Conservation (phyloP, 2,329 filamentous ascomycete genomes). For the Trichoderma pleuroti region DNA sequence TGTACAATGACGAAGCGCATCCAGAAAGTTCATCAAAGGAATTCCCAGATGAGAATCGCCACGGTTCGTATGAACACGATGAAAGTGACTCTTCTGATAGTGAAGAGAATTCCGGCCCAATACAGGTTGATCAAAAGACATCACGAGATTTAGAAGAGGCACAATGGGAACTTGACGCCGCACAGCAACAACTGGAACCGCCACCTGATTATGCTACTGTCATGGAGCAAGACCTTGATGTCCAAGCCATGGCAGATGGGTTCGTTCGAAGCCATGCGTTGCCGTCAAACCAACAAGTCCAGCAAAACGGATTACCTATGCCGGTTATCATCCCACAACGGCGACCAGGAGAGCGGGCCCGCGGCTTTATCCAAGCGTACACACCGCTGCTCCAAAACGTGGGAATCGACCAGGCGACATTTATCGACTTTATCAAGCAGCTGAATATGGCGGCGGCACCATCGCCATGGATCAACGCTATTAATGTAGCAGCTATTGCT, state of each 20-base stretch:
- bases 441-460: slow-evolving; percentile 41
- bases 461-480: slow-evolving; percentile 36
- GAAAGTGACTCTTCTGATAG: background rate
- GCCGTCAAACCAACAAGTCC: background rate
- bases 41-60: background rate
- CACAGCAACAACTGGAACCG: slow-evolving; percentile 16
- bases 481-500: slow-evolving; percentile 40
- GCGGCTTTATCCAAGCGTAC: slow-evolving; percentile 54
- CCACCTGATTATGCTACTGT: slow-evolving; percentile 19
- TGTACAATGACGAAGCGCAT: background rate
- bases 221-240: slow-evolving; percentile 12
- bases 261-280: slow-evolving; percentile 18
- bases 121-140: background rate
- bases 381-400: slow-evolving; percentile 44
- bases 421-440: slow-evolving; percentile 46
- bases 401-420: slow-evolving; percentile 47
- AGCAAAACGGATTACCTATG: slow-evolving; percentile 30
- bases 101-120: background rate
- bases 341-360: slow-evolving; percentile 43
- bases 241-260: background rate
- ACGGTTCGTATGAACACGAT: background rate
- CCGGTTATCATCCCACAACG: slow-evolving; percentile 52
- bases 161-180: slow-evolving; percentile 20
- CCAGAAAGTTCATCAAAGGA: background rate
- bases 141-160: slow-evolving; percentile 17